Evolutionary conservation across 306 rosid genomes (phyloP).

Genomic region (Casuarina glauca): DNA sequence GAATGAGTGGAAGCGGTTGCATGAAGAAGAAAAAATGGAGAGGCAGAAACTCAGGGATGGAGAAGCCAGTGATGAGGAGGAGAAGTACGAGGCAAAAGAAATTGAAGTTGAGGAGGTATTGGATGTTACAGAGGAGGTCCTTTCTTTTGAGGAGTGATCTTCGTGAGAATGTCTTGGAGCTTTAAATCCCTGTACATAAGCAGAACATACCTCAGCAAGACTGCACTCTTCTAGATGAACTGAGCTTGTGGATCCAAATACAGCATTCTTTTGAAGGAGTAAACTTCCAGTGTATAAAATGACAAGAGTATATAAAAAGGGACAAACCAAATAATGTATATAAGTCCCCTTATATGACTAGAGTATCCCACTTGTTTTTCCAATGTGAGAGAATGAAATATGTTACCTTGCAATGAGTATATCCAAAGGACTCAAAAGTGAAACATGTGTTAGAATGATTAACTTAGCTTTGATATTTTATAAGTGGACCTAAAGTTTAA

Average conservation of each 20-base stretch:
- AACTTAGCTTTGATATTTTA: no score
- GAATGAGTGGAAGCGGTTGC: slow-evolving; percentile 64
- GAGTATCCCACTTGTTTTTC: no score
- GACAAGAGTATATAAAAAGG: no score
- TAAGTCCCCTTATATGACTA: no score
- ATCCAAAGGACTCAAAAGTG: no score
- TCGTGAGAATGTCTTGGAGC: neutral
- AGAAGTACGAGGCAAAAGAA: slow-evolving; percentile 89
- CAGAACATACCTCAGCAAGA: neutral
- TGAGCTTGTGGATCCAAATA: neutral
- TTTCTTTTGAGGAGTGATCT: slow-evolving; percentile 40
- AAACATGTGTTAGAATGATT: no score
- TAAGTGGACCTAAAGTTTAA: no score
- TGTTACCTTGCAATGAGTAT: no score
- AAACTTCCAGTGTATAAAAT: no score
- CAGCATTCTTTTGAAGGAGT: no score
- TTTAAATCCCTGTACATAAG: neutral
- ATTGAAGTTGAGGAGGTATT: slow-evolving; percentile 76
- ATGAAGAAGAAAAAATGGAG: slow-evolving; percentile 46
- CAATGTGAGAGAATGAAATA: no score
- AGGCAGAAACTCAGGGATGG: slow-evolving; percentile 77
- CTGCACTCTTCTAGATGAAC: neutral
- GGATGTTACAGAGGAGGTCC: slow-evolving; percentile 52
- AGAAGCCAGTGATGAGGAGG: slow-evolving; percentile 92
- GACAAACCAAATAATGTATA: no score